Evolutionary conservation across 179 eudicot genomes (phyloP).

Genomic region (Patellifolia procumbens): DNA sequence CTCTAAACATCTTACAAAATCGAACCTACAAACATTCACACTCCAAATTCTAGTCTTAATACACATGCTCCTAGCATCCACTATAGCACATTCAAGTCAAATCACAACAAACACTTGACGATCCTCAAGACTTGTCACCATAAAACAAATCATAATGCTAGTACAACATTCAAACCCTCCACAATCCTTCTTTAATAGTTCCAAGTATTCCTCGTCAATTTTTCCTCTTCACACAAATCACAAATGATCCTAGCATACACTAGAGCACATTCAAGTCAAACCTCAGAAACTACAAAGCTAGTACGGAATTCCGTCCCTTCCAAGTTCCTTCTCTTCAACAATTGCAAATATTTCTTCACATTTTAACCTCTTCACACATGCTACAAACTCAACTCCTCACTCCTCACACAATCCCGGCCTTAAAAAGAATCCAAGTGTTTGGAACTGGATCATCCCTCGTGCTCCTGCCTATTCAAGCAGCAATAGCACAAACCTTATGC

Average conservation of each 20-base stretch:
- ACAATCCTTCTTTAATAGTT: not conserved
- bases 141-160: not conserved
- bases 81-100: not conserved
- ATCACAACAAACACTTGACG: not conserved
- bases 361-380: not conserved
- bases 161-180: not conserved
- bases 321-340: not conserved
- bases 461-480: too few species aligned
- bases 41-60: not conserved
- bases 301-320: not conserved
- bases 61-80: not conserved
- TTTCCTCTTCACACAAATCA: not conserved
- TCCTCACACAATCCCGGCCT: too few species aligned
- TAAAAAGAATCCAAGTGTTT: too few species aligned
- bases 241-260: too few species aligned
- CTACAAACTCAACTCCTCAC: not conserved
- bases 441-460: too few species aligned
- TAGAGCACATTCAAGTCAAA: too few species aligned
- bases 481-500: too few species aligned
- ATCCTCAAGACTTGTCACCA: too few species aligned
- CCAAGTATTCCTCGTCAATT: not conserved
- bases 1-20: not conserved
- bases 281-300: not conserved
- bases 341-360: not conserved
- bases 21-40: not conserved